These are phyloP conservation scores for Physocladia obscura DNA, from an alignment of 192 early-diverging fungal genomes.

Conservation along the genomic window DNA sequence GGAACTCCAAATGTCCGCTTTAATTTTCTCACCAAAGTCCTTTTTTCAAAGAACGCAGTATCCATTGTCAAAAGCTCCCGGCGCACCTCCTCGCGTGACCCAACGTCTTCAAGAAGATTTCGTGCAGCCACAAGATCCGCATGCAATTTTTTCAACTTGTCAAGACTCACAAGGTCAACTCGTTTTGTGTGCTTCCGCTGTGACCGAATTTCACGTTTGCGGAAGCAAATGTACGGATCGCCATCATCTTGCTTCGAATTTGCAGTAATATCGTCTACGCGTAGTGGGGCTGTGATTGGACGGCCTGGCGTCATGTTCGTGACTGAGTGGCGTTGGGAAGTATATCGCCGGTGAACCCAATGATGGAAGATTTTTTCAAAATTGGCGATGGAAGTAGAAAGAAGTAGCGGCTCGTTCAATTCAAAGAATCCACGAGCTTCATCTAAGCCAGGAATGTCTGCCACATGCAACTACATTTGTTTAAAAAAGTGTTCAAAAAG, in stretches of 20 bases:
- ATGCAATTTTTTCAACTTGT: slow-evolving; percentile 80
- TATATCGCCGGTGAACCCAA: slow-evolving; percentile 22
- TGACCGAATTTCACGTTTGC: slow-evolving; percentile 83
- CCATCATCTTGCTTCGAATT: slow-evolving; percentile 52
- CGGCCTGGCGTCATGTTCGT: slow-evolving; percentile 18
- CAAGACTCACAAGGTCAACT: slow-evolving; percentile 80
- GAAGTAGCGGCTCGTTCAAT: slow-evolving; percentile 11
- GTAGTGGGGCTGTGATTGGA: slow-evolving; percentile 20
- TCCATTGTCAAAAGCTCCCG: slow-evolving; percentile 74
- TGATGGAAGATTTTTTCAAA: slow-evolving; percentile 8
- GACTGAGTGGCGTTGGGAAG: neutral
- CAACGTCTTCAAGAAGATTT: slow-evolving; percentile 77
- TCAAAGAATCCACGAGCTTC: slow-evolving; percentile 27
- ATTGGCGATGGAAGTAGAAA: neutral
- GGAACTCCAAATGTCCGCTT: slow-evolving; percentile 69
- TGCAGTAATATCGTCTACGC: slow-evolving; percentile 11
- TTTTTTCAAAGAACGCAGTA: slow-evolving; percentile 73
- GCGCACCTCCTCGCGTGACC: slow-evolving; percentile 73
- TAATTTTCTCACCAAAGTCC: slow-evolving; percentile 60
- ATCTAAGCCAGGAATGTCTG: slow-evolving; percentile 15
- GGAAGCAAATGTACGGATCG: slow-evolving; percentile 96
- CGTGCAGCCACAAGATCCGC: slow-evolving; percentile 75
- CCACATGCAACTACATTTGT: neutral
- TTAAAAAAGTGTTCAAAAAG: neutral
- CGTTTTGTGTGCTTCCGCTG: slow-evolving; percentile 75